Evolutionary conservation across 2,329 filamentous ascomycete genomes (phyloP), one percentile per base, ranked within the genome.

Genomic region (Ophiosphaerella korrae): DNA sequence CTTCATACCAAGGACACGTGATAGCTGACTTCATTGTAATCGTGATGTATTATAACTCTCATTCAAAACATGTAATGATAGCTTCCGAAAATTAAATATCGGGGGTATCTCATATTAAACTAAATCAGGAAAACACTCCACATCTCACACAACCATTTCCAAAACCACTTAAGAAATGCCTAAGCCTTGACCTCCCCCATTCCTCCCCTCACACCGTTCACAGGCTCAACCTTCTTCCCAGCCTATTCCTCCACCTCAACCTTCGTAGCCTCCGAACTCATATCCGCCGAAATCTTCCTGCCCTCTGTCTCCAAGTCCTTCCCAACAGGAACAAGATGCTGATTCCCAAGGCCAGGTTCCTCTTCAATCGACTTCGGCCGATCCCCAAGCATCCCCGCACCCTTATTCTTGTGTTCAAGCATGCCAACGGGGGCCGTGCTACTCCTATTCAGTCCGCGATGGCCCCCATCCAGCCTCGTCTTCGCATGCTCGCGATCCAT

Each of bases 361-460:
- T 52, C 45, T 33, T 55, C 29, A n/a, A 51, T 46, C 6, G 14
- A 29, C 12, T 46, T 14, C 8, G 45, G 49, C 16, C 42, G 14
- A 13, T n/a, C 37, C 6, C 35, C 8, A 13, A 34, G 42, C 11
- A 51, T 39, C 23, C 42, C 34, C 8, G 41, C 40, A 9, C 23
- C 40, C 6, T 50, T 44, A 18, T 49, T 32, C 12, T 37, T 29
- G 21, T 45, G 49, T 34, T 59, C 58, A 4, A 50, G 32, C 2
- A 32, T 47, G 1, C 53, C 57, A 29, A 52, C 54, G 7, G 63
- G 63, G 9, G 59, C 56, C 9, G 63, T 66, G 23, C 48, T 60
- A 43, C 56, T 62, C n/a, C 63, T 37, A n/a, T 57, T 46, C 29
- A 59, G 36, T 2, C 39, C 40, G 23, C 45, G 50, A 18, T 43